Base-by-base conservation (phyloP, 2,329 filamentous ascomycete species). In the Uncinocarpus reesii region DNA sequence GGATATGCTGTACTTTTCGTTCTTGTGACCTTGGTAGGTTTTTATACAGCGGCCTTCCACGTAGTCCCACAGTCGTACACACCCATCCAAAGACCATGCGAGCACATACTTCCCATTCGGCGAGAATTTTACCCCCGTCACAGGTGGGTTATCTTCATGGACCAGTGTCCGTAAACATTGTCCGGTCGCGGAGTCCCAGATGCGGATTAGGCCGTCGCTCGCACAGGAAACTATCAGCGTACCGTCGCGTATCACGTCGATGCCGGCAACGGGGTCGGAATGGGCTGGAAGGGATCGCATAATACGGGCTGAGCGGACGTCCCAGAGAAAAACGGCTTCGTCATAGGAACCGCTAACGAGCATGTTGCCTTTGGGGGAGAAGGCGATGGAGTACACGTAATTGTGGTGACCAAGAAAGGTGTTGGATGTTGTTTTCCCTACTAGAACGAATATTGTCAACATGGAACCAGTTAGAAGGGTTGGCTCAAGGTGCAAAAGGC, bases 281-380 rank as follows among this genome's bases (percentile, higher is more conserved):
- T 98, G 92, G 2, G 92, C 92, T 1, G 92, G 92, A 31, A 98
- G 69, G 53, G 84, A 89, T 47, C 88, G 79, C 88, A 98, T 95
- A 28, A 92, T 73, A 18, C 83, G 75, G 0, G 87, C 89, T 0
- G 87, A 86, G 11, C 92, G 78, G 11, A 96, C 86, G 65, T 98
- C 92, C 92, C 92, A 98, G 4, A 98, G 69, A 55, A 95, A 95
- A 0, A 98, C 87, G 3, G 92, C 92, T 71, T 98, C 92, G 57
- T 98, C 92, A 67, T 95, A 96, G 55, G 86, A 93, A 10, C 92
- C 92, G 56, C 86, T 93, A 13, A 89, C 92, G 28, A 98, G 77
- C 62, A 96, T 95, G 62, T 98, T 98, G 20, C 92, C 92, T 65
- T 95, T 96, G 1, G 92, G 92, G n/a, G 86, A 90, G 65, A 96